A percentile compares a stretch with the other conserved stretches of the same genome.
These are phyloP conservation scores for Akanthomyces uredinophilus DNA, from an alignment of 2,329 filamentous ascomycete genomes.

Conservation along the genomic window DNA sequence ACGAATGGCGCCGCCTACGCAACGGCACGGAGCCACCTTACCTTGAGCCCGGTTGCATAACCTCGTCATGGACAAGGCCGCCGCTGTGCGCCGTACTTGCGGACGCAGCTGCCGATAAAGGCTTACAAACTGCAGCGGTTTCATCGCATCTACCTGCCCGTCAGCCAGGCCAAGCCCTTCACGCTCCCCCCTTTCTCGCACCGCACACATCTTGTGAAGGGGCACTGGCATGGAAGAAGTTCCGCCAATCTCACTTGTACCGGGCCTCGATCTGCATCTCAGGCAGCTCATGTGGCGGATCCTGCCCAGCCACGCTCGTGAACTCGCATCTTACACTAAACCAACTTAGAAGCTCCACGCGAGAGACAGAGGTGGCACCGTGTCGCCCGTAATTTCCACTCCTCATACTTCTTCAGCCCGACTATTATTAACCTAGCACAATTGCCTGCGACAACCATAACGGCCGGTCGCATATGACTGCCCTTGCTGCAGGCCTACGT, in stretches of 20 bases:
- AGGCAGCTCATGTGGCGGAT: constrained; percentile 4
- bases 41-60: not conserved
- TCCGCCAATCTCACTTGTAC: not conserved
- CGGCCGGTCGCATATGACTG: constrained; percentile 1
- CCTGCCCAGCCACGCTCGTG: constrained; percentile 3
- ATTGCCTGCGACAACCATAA: not conserved
- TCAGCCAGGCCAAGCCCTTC: not conserved
- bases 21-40: constrained; percentile 1
- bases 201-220: not conserved
- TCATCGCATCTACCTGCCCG: not conserved
- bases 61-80: not conserved
- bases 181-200: not conserved
- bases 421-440: not conserved
- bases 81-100: not conserved
- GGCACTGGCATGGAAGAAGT: too few relatives aligned
- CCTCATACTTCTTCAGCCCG: constrained; percentile 4
- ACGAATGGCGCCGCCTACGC: not conserved
- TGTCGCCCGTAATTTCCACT: not conserved
- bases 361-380: not conserved
- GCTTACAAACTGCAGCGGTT: not conserved
- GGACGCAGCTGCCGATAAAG: not conserved
- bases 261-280: constrained; percentile 8
- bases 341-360: constrained; percentile 11
- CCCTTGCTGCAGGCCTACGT: constrained; percentile 3
- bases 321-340: not conserved